phyloP scores from a whole-genome alignment of 495 filamentous ascomycete genomes.

The Echria macrotheca region DNA sequence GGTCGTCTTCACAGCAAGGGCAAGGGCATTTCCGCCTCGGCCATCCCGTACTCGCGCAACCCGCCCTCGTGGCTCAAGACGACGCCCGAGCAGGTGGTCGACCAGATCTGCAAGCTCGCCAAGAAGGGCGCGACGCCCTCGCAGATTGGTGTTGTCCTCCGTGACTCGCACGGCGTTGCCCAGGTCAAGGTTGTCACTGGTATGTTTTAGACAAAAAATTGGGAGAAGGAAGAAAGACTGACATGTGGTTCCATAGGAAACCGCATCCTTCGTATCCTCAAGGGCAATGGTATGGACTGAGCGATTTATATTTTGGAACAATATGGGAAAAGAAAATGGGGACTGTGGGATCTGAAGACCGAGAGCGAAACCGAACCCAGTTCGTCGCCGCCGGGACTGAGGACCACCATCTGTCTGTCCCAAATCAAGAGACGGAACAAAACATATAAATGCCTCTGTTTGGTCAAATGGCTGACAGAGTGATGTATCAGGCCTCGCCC shows the following conservation, averaged over 20 bases:
- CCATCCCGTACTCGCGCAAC: conserved; percentile 92
- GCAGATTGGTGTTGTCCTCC: conserved; percentile 96
- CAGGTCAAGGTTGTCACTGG: conserved; percentile 96
- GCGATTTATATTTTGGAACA: conserved; percentile 8
- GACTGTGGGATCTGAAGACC: conserved; percentile 7
- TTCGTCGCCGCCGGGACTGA: too few species aligned
- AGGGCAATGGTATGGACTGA: conserved; percentile 54
- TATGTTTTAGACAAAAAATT: conserved; percentile 42
- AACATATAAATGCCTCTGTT: conserved; percentile 67
- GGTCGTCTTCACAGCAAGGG: conserved; percentile 98
- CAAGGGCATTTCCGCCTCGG: conserved; percentile 94
- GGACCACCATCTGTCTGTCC: too few species aligned
- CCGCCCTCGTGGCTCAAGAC: conserved; percentile 90
- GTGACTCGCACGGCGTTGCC: conserved; percentile 94
- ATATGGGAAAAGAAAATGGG: neutral
- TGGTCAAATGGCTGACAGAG: conserved; percentile 96
- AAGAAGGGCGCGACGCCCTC: conserved; percentile 95
- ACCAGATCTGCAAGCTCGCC: conserved; percentile 98
- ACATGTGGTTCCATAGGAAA: conserved; percentile 59
- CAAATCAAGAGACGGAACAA: too few species aligned
- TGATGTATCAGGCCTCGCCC: conserved; percentile 90
- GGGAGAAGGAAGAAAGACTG: conserved; percentile 2
- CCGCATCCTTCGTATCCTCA: conserved; percentile 98
- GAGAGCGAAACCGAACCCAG: too few species aligned
- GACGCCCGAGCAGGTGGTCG: conserved; percentile 82